phyloP scores from a whole-genome alignment of 148 eudicot species.

The Agrostemma githago region DNA sequence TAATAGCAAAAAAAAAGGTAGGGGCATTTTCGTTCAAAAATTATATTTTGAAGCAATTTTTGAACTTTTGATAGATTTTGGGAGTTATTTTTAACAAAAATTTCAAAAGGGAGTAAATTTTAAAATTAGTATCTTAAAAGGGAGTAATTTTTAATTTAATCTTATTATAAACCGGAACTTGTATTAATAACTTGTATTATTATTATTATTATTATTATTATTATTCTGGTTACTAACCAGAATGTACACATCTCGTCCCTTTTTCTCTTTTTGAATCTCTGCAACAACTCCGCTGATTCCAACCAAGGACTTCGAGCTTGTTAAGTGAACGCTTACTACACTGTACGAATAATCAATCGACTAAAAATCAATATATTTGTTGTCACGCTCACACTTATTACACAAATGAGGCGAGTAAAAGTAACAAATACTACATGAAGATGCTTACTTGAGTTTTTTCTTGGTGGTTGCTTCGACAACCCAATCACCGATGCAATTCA shows the following conservation, averaged over 20 bases:
- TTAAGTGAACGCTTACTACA: slow-evolving; percentile 79
- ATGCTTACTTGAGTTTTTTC: slow-evolving; percentile 84
- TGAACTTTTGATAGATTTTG: too few relatives aligned
- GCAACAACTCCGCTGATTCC: slow-evolving; percentile 83
- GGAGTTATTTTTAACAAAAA: too few relatives aligned
- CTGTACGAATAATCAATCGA: slow-evolving; percentile 33
- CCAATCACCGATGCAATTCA: slow-evolving; percentile 93
- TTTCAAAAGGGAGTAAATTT: too few relatives aligned
- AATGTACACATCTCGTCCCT: slow-evolving; percentile 95
- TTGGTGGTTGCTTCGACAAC: slow-evolving; percentile 86
- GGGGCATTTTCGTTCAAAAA: too few relatives aligned
- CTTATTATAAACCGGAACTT: too few relatives aligned
- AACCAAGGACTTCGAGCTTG: slow-evolving; percentile 94
- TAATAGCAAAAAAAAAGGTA: too few relatives aligned
- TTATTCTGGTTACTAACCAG: slow-evolving; percentile 92
- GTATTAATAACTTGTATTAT: too few relatives aligned
- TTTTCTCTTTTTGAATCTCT: slow-evolving; percentile 90
- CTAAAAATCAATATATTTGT: slow-evolving; percentile 2
- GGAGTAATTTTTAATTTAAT: too few relatives aligned
- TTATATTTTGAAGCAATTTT: too few relatives aligned
- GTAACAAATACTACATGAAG: neutral
- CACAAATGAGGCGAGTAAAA: neutral
- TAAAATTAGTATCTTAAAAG: too few relatives aligned
- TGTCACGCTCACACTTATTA: neutral
- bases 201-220: too few relatives aligned